phyloP scores from a whole-genome alignment of 1,139 yeast species.

The Saccharomyces hybrid region DNA sequence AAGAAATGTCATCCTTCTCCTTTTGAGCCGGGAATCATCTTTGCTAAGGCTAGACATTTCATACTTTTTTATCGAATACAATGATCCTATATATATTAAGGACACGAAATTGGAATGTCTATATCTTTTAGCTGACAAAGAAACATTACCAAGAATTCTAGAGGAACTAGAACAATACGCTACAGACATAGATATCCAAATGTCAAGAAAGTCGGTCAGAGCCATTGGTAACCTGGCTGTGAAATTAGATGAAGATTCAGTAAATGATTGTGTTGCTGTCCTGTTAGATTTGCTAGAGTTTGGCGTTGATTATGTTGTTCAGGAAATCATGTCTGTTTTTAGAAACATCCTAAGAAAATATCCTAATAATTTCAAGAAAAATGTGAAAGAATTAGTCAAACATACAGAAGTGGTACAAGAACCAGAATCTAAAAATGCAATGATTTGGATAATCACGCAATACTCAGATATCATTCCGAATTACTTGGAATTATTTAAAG shows the following conservation, averaged over 20 bases:
- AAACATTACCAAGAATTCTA: slow-evolving; percentile 54
- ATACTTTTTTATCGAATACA: slow-evolving; percentile 72
- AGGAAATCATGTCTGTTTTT: slow-evolving; percentile 70
- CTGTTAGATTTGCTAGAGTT: slow-evolving; percentile 54
- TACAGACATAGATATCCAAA: slow-evolving; percentile 73
- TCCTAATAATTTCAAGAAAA: slow-evolving; percentile 43
- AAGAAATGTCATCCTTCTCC: slow-evolving; percentile 68
- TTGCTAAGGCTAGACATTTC: slow-evolving; percentile 57
- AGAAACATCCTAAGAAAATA: slow-evolving; percentile 72
- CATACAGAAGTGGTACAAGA: slow-evolving; percentile 51
- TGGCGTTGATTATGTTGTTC: slow-evolving; percentile 67
- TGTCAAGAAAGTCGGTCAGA: slow-evolving; percentile 79
- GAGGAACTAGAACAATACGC: slow-evolving; percentile 80
- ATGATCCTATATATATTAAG: slow-evolving; percentile 82
- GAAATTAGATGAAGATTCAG: slow-evolving; percentile 52
- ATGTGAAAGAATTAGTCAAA: slow-evolving; percentile 27
- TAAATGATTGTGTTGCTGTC: slow-evolving; percentile 57
- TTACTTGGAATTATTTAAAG: slow-evolving; percentile 19
- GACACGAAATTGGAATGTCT: slow-evolving; percentile 86
- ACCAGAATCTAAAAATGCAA: slow-evolving; percentile 69
- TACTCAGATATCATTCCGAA: slow-evolving; percentile 38
- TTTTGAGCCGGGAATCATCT: slow-evolving; percentile 59
- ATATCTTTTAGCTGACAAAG: slow-evolving; percentile 63
- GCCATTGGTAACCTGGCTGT: slow-evolving; percentile 88
- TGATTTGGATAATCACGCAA: slow-evolving; percentile 82